phyloP scores from a whole-genome alignment of 768 basidiomycete genomes.

The Suillus ampliporus region DNA sequence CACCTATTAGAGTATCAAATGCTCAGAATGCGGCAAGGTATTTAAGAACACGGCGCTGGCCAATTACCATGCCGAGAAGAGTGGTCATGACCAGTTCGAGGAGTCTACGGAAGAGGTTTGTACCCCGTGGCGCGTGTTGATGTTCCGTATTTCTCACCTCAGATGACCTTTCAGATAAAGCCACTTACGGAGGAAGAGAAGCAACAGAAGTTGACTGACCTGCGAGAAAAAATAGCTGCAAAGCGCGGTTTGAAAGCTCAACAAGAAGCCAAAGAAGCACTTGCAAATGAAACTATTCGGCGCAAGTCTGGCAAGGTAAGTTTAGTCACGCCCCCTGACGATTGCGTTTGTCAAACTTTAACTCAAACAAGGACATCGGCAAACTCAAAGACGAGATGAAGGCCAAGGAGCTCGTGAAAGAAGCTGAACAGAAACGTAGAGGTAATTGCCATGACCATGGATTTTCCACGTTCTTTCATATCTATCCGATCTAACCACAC shows the following conservation, averaged over 20 bases:
- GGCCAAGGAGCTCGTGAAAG: constrained; percentile 80
- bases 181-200: constrained; percentile 96
- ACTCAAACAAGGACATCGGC: constrained; percentile 60
- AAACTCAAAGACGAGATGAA: constrained; percentile 78
- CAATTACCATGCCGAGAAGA: constrained; percentile 93
- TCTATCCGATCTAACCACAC: neutral
- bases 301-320: constrained; percentile 84
- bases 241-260: constrained; percentile 78
- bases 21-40: constrained; percentile 81
- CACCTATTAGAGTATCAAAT: constrained; percentile 73
- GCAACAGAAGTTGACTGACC: constrained; percentile 76
- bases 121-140: constrained; percentile 1
- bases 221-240: constrained; percentile 77
- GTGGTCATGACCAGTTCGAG: constrained; percentile 94
- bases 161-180: constrained; percentile 65
- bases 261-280: constrained; percentile 74
- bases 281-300: constrained; percentile 77
- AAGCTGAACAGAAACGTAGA: constrained; percentile 79
- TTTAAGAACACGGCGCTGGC: constrained; percentile 89
- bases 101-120: constrained; percentile 91
- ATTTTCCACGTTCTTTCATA: too few species aligned
- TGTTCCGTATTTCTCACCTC: constrained; percentile 4
- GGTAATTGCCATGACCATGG: constrained; percentile 48
- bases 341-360: constrained; percentile 3
- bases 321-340: constrained; percentile 3